Conservation (phyloP, 2,329 filamentous ascomycete genomes). For the Nigrospora osmanthi region DNA sequence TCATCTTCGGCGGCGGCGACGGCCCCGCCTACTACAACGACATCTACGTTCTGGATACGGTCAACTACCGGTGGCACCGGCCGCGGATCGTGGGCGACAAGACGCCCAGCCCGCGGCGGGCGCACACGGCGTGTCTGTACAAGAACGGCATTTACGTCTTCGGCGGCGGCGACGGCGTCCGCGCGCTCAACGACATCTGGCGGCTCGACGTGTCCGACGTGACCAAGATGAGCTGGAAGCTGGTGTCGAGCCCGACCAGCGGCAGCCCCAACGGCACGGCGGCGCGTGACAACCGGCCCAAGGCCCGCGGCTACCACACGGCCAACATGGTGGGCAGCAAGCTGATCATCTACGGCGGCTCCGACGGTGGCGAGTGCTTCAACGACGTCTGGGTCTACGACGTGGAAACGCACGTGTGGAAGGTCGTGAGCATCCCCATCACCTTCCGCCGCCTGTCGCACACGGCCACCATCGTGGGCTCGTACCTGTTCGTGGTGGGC, state of each 20-base stretch:
- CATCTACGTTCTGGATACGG: slow-evolving; percentile 63
- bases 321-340: slow-evolving; percentile 68
- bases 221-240: slow-evolving; percentile 61
- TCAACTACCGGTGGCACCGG: slow-evolving; percentile 59
- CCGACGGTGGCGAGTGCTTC: slow-evolving; percentile 65
- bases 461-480: slow-evolving; percentile 61
- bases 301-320: slow-evolving; percentile 62
- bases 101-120: slow-evolving; percentile 52
- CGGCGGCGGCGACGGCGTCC: slow-evolving; percentile 62
- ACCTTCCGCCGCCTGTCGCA: slow-evolving; percentile 60
- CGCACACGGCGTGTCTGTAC: slow-evolving; percentile 65
- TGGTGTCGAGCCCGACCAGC: slow-evolving; percentile 41
- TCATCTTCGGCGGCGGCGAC: slow-evolving; percentile 63
- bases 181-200: slow-evolving; percentile 65
- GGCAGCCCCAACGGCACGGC: slow-evolving; percentile 9
- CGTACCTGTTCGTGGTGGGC: slow-evolving; percentile 62
- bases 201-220: slow-evolving; percentile 61
- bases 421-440: slow-evolving; percentile 47
- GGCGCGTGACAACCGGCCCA: slow-evolving; percentile 33
- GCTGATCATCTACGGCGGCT: slow-evolving; percentile 64
- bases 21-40: slow-evolving; percentile 66
- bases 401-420: slow-evolving; percentile 54
- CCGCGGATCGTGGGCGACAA: slow-evolving; percentile 52
- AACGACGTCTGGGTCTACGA: slow-evolving; percentile 69
- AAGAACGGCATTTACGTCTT: slow-evolving; percentile 67